Evolutionary conservation across 208 protist genomes (phyloP).

Genomic region (Acanthamoeba lenticulata): DNA sequence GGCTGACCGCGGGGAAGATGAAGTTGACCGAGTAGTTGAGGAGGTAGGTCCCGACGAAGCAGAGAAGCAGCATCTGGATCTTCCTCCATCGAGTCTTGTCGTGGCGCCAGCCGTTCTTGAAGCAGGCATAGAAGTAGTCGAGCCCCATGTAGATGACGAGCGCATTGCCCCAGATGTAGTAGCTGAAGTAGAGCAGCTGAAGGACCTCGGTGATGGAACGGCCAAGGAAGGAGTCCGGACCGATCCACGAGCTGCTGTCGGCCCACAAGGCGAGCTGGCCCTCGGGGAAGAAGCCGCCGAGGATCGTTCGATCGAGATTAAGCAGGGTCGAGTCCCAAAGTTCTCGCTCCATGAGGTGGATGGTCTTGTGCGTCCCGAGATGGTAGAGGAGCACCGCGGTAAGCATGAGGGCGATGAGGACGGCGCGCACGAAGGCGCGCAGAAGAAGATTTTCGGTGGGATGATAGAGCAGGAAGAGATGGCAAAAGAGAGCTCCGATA

Average conservation of each 20-base stretch:
- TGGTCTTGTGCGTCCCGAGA: neutral
- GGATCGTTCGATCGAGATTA: neutral
- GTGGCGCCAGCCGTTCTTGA: constrained; percentile 38
- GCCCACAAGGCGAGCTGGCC: constrained; percentile 46
- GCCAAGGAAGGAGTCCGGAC: neutral
- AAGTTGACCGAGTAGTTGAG: constrained; percentile 36
- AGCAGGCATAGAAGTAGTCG: constrained; percentile 15
- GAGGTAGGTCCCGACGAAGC: constrained; percentile 9
- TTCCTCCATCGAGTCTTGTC: neutral
- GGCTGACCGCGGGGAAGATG: constrained; percentile 21
- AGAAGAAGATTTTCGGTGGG: constrained; percentile 1
- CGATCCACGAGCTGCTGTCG: constrained; percentile 10
- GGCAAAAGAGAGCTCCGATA: neutral
- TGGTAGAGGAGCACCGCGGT: constrained; percentile 14
- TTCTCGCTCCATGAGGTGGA: constrained; percentile 14
- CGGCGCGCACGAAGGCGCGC: neutral
- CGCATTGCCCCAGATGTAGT: constrained; percentile 49
- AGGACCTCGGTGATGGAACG: neutral
- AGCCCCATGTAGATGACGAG: constrained; percentile 36
- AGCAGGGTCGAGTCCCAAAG: constrained; percentile 32
- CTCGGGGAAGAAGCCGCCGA: constrained; percentile 35
- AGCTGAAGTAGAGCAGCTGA: constrained; percentile 45
- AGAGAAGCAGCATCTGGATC: constrained; percentile 1
- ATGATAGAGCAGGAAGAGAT: constrained; percentile 12
- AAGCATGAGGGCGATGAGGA: neutral